Percentiles rank a stretch among this genome's conserved stretches.
phyloP scores from a whole-genome alignment of 1,139 yeast genomes.

The Yarrowia galli region DNA sequence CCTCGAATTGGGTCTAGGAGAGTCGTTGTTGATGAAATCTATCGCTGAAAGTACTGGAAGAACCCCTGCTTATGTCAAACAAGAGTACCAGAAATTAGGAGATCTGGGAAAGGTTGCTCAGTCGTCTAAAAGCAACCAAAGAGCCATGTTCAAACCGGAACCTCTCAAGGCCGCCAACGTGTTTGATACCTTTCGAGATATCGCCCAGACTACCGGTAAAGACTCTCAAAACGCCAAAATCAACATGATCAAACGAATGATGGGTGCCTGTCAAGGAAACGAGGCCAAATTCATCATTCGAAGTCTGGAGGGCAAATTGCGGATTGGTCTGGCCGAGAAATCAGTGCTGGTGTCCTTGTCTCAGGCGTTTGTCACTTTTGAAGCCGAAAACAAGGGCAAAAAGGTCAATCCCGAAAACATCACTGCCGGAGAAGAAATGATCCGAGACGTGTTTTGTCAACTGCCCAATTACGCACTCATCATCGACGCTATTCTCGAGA shows the following conservation, averaged over 20 bases:
- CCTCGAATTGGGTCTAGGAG: constrained; percentile 91
- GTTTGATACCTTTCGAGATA: constrained; percentile 73
- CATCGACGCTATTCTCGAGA: constrained; percentile 66
- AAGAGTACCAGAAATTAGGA: constrained; percentile 79
- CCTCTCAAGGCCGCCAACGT: constrained; percentile 77
- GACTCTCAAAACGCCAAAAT: constrained; percentile 83
- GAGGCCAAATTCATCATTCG: constrained; percentile 93
- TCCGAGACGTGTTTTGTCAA: constrained; percentile 86
- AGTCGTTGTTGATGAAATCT: constrained; percentile 83
- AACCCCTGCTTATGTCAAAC: constrained; percentile 69
- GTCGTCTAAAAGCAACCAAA: constrained; percentile 81
- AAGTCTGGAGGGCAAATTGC: constrained; percentile 87
- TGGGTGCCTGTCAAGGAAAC: constrained; percentile 83
- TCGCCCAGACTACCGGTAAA: constrained; percentile 82
- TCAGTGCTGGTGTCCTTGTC: constrained; percentile 85
- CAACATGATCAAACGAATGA: constrained; percentile 76
- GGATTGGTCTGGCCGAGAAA: constrained; percentile 94
- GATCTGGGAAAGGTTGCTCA: constrained; percentile 92
- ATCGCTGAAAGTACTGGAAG: constrained; percentile 91
- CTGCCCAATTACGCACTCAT: constrained; percentile 90
- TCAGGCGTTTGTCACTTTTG: constrained; percentile 77
- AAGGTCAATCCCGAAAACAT: constrained; percentile 45
- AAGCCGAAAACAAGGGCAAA: constrained; percentile 50
- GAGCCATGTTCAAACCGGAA: constrained; percentile 92
- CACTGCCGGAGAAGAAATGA: constrained; percentile 70